phyloP scores from a whole-genome alignment of 495 filamentous ascomycete genomes.

The Penicillium roqueforti region DNA sequence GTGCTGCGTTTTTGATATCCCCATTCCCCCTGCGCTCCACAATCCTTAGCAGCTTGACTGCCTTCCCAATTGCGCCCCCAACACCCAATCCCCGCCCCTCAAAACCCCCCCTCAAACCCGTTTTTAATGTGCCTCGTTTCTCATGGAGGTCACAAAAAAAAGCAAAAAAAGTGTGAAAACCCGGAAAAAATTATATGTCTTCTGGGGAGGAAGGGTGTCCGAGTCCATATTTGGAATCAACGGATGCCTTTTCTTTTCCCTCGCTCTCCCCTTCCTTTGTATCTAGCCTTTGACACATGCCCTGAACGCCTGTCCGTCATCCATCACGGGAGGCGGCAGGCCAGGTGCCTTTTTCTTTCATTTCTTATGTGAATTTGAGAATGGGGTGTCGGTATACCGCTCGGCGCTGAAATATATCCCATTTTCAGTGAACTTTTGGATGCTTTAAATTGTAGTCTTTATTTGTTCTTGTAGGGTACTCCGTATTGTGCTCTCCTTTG shows the following conservation, averaged over 20 bases:
- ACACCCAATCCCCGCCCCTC: slow-evolving; percentile 1
- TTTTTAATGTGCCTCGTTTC: slow-evolving; percentile 36
- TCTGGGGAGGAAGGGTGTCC: slow-evolving; percentile 14
- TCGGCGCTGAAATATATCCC: slow-evolving; percentile 23
- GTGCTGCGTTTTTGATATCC: slow-evolving; percentile 31
- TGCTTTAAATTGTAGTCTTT: not conserved
- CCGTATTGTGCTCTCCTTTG: not conserved
- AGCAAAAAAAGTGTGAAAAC: slow-evolving; percentile 33
- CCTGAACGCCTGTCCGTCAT: slow-evolving; percentile 3
- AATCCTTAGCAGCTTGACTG: slow-evolving; percentile 26
- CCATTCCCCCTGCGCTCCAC: slow-evolving; percentile 17
- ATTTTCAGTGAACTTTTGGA: slow-evolving; percentile 14
- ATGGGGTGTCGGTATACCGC: slow-evolving; percentile 7
- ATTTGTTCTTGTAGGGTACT: not conserved
- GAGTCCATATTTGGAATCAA: slow-evolving; percentile 5
- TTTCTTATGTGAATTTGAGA: slow-evolving; percentile 26
- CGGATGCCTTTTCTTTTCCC: slow-evolving; percentile 6
- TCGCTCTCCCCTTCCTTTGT: slow-evolving; percentile 21
- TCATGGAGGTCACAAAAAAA: slow-evolving; percentile 30
- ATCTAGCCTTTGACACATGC: slow-evolving; percentile 21
- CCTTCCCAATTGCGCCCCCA: slow-evolving; percentile 1
- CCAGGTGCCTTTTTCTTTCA: slow-evolving; percentile 12
- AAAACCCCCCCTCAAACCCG: slow-evolving; percentile 17
- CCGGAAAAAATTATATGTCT: slow-evolving; percentile 28
- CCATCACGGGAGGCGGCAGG: not conserved